Evolutionary conservation across 148 eudicot species (phyloP), one percentile per base, ranked within the genome.

Genomic region (Rhododendron simsii): DNA sequence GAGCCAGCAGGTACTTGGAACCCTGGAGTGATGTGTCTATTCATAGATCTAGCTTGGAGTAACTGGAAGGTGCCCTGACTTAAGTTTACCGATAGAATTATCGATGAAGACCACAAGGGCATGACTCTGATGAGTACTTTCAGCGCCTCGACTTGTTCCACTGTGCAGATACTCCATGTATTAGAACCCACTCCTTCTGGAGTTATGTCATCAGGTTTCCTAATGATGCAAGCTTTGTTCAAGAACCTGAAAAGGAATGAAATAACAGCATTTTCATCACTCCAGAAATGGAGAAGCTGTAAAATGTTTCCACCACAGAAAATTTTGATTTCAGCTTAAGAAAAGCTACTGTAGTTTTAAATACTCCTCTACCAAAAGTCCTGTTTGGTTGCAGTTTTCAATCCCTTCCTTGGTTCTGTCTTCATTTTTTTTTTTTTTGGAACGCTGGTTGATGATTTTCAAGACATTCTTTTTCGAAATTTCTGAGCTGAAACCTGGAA

Each of bases 1-100:
- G 99, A 96, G 50, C 90, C 99, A 18, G 98, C 96, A 7, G 99
- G 98, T 77, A 95, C 85, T 85, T 94, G 84, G 82, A 96, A 95
- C 57, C 87, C 87, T 28, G 91, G 20, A 81, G 91, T 89, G 6
- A 96, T n/a, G 88, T 71, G 76, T 71, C 76, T 13, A 21, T 71
- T 30, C 39, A 71, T 71, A 8, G 76, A 12, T 30, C 3, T 0
- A 71, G 76, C 76, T 71, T 71, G 76, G 39, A 71, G 41, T 71
- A 71, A 30, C 6, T 71, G 76, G 76, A 71, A 71, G 76, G 76
- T 28, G 18, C 8, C 76, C 76, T 71, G 76, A 14, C 8, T 71
- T 30, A 71, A 4, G 7, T 71, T 71, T 30, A 71, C 15, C 8
- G 76, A 30, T 2, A 71, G 4, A 20, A 71, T 71, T 41, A 71